Base-by-base conservation (phyloP, 768 basidiomycete genomes). In the Lyophyllum atratum region DNA sequence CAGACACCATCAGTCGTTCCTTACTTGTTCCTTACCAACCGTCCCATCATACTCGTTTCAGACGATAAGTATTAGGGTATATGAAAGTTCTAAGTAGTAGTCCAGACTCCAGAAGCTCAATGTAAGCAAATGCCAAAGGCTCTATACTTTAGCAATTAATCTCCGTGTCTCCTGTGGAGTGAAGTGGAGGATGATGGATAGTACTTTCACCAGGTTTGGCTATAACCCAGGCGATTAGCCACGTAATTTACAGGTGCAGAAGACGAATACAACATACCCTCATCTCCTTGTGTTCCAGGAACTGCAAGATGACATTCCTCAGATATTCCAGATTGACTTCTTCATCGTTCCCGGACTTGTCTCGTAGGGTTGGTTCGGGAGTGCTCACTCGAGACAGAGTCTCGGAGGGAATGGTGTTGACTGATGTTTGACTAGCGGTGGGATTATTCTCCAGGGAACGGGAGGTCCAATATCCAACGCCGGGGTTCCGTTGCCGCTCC, bases 271-370 rank as follows among this genome's bases (percentile, higher is more conserved):
- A 21, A 76, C 92, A 69, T 67, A 95, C 95, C 74, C 97, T 82
- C 95, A 98, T 98, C 71, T 98, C 95, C 70, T 96, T 95, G 74
- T 98, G 92, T 69, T 99, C 97, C 49, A 99, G 78, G 76, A 99
- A 99, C 70, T 98, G 97, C 45, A 99, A 71, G 55, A 98, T 93
- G 29, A 98, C 91, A 70, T 98, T 98, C 56, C 97, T 82, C 45
- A 99, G 72, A 72, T 99, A 99, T 74, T 98, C 97, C 8, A 96
- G 76, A 66, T 96, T 98, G 53, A 98, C 84, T 59, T 96, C 96
- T 67, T 96, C 95, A 43, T 98, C 95, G 11, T 82, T 83, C 53
- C 76, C 80, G 10, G 62, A 62, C 2, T 76, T 65, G 6, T 69
- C 67, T 29, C 69, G 61, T 15, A 68, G 54, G 25, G 59, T 63